phyloP scores from a whole-genome alignment of 768 basidiomycete species.

The Trametes elegans region DNA sequence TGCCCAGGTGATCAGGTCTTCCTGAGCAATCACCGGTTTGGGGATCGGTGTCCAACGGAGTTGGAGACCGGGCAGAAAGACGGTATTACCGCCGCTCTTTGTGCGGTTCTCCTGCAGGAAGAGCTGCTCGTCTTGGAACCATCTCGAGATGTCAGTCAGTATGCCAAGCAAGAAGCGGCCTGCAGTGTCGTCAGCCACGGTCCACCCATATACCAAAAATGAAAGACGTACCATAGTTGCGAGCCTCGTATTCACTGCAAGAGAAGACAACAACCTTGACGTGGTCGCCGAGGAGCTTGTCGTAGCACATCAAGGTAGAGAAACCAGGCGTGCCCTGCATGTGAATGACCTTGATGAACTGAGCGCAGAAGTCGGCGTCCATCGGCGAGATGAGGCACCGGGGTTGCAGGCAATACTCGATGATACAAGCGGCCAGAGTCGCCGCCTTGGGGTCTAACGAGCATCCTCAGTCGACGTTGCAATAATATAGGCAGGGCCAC shows the following conservation, averaged over 20 bases:
- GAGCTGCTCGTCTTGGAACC: conserved; percentile 73
- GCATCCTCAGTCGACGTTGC: neutral
- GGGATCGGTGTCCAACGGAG: conserved; percentile 40
- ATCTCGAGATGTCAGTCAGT: conserved; percentile 72
- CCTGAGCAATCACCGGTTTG: conserved; percentile 41
- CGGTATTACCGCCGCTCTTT: conserved; percentile 57
- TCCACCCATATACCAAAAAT: too few relatives aligned
- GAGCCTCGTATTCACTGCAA: conserved; percentile 94
- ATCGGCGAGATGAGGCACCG: conserved; percentile 91
- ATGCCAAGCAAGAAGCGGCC: conserved; percentile 87
- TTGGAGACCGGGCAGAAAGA: conserved; percentile 70
- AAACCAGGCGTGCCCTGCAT: conserved; percentile 87
- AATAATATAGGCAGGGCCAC: conserved; percentile 14
- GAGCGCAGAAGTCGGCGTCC: conserved; percentile 93
- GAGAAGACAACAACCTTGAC: conserved; percentile 85
- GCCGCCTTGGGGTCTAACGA: conserved; percentile 43
- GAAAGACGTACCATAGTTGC: conserved; percentile 74
- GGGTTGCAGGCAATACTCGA: conserved; percentile 92
- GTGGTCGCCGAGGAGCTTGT: conserved; percentile 85
- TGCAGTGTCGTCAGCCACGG: conserved; percentile 28
- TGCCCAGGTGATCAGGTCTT: conserved; percentile 65
- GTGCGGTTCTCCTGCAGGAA: conserved; percentile 72
- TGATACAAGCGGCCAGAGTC: conserved; percentile 57
- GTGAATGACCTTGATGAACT: conserved; percentile 87
- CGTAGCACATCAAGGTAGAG: conserved; percentile 80